Evolutionary conservation across 2,329 filamentous ascomycete genomes (phyloP).

Genomic region (Hawksworthiomyces lignivorus): DNA sequence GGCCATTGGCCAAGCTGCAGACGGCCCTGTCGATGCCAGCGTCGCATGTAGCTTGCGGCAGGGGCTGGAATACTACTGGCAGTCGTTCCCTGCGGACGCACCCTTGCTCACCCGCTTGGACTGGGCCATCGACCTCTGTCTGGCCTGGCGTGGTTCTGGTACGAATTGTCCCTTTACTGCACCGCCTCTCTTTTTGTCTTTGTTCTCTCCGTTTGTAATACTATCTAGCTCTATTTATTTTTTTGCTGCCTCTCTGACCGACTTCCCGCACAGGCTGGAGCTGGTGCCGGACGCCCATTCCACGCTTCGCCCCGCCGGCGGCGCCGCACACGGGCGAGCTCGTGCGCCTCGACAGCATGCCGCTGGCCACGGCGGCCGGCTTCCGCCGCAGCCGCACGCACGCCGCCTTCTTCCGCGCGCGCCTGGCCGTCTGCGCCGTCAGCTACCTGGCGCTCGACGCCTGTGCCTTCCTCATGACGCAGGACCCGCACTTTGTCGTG

Average conservation of each 20-base stretch:
- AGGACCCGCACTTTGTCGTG: constrained; percentile 70
- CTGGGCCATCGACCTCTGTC: constrained; percentile 50
- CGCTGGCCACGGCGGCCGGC: constrained; percentile 36
- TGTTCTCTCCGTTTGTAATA: not conserved
- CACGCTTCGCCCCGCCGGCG: constrained; percentile 33
- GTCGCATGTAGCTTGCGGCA: constrained; percentile 21
- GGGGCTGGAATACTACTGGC: constrained; percentile 48
- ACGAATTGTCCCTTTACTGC: no score
- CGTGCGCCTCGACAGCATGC: constrained; percentile 34
- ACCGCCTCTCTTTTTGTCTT: not conserved
- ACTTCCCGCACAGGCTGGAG: constrained; percentile 44
- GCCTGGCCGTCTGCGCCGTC: constrained; percentile 38
- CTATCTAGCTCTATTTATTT: not conserved
- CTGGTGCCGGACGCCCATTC: constrained; percentile 43
- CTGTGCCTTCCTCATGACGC: constrained; percentile 59
- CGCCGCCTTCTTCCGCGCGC: constrained; percentile 35
- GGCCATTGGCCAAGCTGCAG: not conserved
- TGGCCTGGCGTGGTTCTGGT: constrained; percentile 49
- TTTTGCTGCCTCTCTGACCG: not conserved
- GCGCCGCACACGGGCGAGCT: constrained; percentile 30
- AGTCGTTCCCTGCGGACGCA: constrained; percentile 45
- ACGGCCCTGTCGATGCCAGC: constrained; percentile 17
- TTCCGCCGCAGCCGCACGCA: constrained; percentile 36
- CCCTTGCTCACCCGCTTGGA: constrained; percentile 41
- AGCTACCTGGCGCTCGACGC: constrained; percentile 64